Conservation (phyloP, 23 red algal species). For the Gracilaria domingensis region DNA sequence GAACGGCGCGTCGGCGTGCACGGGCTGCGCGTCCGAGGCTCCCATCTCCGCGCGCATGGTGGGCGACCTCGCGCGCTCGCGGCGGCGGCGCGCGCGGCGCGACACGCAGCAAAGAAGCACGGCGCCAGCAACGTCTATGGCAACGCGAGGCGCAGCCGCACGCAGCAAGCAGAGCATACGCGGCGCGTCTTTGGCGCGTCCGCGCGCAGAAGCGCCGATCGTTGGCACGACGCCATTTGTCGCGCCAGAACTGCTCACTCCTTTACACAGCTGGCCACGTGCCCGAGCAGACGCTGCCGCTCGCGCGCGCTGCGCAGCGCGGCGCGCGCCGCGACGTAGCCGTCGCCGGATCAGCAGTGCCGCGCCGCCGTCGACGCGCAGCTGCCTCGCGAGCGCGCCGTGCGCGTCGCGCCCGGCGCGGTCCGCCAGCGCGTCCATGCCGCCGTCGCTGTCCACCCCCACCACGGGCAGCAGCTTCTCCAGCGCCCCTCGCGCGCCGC, state of each 20-base stretch:
- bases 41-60: neutral
- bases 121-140: neutral
- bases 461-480: neutral
- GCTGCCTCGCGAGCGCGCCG: no score
- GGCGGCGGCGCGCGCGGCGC: neutral
- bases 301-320: no score
- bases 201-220: no score
- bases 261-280: no score
- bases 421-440: neutral
- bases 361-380: no score
- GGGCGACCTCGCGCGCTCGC: neutral
- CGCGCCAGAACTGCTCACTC: no score
- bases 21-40: neutral
- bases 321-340: no score
- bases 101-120: constrained; percentile 16
- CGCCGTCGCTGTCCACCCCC: neutral
- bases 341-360: no score
- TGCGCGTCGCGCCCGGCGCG: no score
- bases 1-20: neutral
- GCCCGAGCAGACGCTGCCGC: no score
- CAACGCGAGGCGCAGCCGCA: neutral
- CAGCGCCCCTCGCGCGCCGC: neutral
- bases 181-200: no score
- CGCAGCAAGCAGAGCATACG: neutral
- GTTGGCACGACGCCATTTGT: neutral